Evolutionary conservation across 345 rosid species (phyloP), one percentile per base, ranked within the genome.

Genomic region (Eucalyptus shirleyi): DNA sequence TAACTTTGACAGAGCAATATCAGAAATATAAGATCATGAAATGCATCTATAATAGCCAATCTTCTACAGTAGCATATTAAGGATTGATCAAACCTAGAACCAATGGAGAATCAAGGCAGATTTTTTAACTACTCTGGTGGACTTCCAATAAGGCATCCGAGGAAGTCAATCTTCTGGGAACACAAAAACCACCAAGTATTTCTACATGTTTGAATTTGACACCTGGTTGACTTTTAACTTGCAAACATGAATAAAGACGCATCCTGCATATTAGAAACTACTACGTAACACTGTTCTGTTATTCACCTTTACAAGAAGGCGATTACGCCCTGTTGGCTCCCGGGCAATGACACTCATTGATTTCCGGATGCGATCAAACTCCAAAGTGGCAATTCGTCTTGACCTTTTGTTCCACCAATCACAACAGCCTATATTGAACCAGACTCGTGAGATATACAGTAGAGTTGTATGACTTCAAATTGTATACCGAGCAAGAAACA

Each of bases 251-350:
- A 62, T 53, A 30, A 59, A 45, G 17, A 65, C 15, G 9, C 24
- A 51, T 50, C 50, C 50, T 28, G 77, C 18, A 37, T 19, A 30
- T 44, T 65, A 88, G 32, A 28, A 88, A 47, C 30, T 50, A 67
- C 30, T 24, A 67, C 13, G 4, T 28, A 50, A 18, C 30, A 16
- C 89, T 65, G 44, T 62, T 81, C 40, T 47, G 32, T 65, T 60
- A 65, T n/a, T 92, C 93, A 97, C 99, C 97, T 97, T 96, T 42
- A 96, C 97, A 56, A 97, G 99, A 87, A 97, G 97, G 85, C 95
- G 93, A 90, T 94, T 97, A 44, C 90, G 88, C 88, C 97, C 98
- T 56, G 93, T 90, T n/a, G 96, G 94, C 91, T 95, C 95, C 47
- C 94, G 88, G 53, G 95, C 97, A 88, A 96, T 95, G 90, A 96